These are phyloP conservation scores for Mycosarcoma mackinlayi DNA, from an alignment of 1,284 basidiomycete genomes.

Conservation along the genomic window DNA sequence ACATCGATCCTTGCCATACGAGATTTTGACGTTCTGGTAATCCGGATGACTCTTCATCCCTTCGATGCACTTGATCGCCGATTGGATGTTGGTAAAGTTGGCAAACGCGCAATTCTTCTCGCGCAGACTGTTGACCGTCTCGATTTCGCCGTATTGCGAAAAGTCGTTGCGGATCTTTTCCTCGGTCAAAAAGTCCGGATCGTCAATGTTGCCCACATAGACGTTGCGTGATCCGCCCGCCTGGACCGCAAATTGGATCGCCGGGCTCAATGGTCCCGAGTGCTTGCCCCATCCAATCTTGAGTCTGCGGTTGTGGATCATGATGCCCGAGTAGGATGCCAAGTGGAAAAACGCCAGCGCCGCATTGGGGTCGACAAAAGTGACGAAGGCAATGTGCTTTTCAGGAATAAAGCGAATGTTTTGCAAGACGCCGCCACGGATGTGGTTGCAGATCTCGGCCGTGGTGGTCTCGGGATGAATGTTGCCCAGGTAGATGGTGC, in stretches of 20 bases:
- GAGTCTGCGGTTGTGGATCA: constrained; percentile 65
- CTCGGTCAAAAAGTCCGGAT: constrained; percentile 58
- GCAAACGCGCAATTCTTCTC: constrained; percentile 68
- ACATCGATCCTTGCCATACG: constrained; percentile 66
- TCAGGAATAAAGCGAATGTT: constrained; percentile 65
- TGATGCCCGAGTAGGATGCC: constrained; percentile 64
- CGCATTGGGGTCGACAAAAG: constrained; percentile 65
- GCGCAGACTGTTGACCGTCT: constrained; percentile 64
- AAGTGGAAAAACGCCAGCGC: constrained; percentile 66
- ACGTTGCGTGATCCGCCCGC: constrained; percentile 67
- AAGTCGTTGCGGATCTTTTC: constrained; percentile 65
- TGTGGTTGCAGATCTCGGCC: constrained; percentile 68
- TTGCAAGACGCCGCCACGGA: constrained; percentile 66
- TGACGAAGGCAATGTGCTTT: constrained; percentile 67
- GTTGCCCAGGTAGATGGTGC: constrained; percentile 67
- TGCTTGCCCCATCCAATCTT: constrained; percentile 68
- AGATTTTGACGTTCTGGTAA: constrained; percentile 64
- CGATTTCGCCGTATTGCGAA: constrained; percentile 65
- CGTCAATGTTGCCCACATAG: constrained; percentile 67
- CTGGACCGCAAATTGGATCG: constrained; percentile 66
- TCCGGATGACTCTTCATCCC: constrained; percentile 66
- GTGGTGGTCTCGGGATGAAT: constrained; percentile 66
- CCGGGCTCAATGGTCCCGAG: constrained; percentile 64
- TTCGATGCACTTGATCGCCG: constrained; percentile 67
- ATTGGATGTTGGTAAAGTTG: constrained; percentile 68